phyloP scores from a whole-genome alignment of 805 yeast genomes.

The Candida parachauliodes region DNA sequence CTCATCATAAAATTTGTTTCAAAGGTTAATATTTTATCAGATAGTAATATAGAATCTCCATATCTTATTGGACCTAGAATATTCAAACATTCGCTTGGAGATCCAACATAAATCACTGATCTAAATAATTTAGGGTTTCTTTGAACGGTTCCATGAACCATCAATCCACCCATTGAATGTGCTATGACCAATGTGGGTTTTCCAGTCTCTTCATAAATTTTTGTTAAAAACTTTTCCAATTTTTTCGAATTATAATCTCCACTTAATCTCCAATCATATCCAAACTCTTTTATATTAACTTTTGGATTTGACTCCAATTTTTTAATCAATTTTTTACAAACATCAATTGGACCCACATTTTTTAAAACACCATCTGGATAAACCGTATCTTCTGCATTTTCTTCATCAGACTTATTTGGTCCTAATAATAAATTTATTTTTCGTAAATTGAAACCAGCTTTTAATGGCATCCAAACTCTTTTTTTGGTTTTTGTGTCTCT shows the following conservation, averaged over 20 bases:
- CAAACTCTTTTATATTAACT: conserved; percentile 65
- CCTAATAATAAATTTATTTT: conserved; percentile 72
- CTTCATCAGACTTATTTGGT: conserved; percentile 68
- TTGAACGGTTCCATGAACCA: conserved; percentile 77
- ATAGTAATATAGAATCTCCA: conserved; percentile 76
- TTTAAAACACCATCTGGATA: conserved; percentile 75
- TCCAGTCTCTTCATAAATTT: conserved; percentile 46
- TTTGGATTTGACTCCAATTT: conserved; percentile 53
- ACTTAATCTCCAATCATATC: conserved; percentile 92
- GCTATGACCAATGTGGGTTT: conserved; percentile 71
- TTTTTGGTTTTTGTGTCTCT: conserved; percentile 61
- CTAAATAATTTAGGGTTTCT: conserved; percentile 63
- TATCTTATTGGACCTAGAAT: conserved; percentile 80
- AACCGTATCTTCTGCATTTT: conserved; percentile 46
- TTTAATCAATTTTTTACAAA: conserved; percentile 58
- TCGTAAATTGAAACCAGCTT: conserved; percentile 75
- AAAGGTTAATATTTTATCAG: conserved; percentile 69
- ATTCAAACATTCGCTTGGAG: conserved; percentile 80
- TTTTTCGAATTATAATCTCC: conserved; percentile 51
- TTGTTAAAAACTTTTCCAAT: conserved; percentile 45
- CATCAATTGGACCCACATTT: conserved; percentile 85
- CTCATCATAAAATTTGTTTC: conserved; percentile 89
- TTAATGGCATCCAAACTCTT: conserved; percentile 82
- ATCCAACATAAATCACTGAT: conserved; percentile 77
- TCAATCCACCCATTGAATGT: conserved; percentile 93